phyloP scores from a whole-genome alignment of 169 alveolate genomes.

The Neospora caninum region DNA sequence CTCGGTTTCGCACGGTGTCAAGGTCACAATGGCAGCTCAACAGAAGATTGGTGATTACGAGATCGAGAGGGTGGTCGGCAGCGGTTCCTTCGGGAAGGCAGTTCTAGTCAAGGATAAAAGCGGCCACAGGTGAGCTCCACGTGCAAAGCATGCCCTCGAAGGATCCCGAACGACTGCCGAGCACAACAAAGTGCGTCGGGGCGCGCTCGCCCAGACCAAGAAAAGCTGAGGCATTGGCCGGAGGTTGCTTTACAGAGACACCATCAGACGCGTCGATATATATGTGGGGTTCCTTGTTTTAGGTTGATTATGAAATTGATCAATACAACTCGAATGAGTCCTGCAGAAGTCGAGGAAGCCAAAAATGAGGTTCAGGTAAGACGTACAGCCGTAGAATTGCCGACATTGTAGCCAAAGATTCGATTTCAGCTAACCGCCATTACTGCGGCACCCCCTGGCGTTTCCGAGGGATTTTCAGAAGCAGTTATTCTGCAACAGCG shows the following conservation, averaged over 20 bases:
- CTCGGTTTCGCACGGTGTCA: not conserved
- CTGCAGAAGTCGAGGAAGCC: slow-evolving; percentile 65
- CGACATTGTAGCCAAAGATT: not conserved
- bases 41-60: slow-evolving; percentile 58
- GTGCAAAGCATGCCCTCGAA: not conserved
- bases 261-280: too few species aligned
- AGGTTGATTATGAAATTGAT: slow-evolving; percentile 66
- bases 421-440: not conserved
- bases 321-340: slow-evolving; percentile 61
- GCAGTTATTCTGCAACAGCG: not conserved
- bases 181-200: too few species aligned
- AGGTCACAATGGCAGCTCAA: slow-evolving; percentile 17
- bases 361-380: slow-evolving; percentile 58
- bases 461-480: not conserved
- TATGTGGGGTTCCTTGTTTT: not conserved
- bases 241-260: not conserved
- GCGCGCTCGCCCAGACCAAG: too few species aligned
- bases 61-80: slow-evolving; percentile 63
- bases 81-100: slow-evolving; percentile 69
- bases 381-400: not conserved
- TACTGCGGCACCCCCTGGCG: not conserved
- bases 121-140: slow-evolving; percentile 37
- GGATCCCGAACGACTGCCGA: not conserved
- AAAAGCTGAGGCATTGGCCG: not conserved
- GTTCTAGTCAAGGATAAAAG: slow-evolving; percentile 63